Evolutionary conservation across 495 filamentous ascomycete genomes (phyloP).

Genomic region (Penicillium pancosmium): DNA sequence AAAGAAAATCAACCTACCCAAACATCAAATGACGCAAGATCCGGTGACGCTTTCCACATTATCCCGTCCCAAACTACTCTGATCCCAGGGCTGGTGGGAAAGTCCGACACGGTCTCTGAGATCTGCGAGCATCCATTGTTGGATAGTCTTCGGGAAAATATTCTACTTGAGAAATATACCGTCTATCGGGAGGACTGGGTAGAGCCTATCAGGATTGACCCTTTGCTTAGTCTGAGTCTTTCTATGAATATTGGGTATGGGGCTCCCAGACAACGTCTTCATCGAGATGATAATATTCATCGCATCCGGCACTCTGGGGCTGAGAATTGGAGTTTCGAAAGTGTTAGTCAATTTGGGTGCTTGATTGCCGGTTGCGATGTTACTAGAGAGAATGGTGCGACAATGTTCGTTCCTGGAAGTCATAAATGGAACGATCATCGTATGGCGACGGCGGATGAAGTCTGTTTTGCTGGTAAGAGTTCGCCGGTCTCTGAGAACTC

Average conservation of each 20-base stretch:
- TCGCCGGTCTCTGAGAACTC: neutral
- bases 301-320: neutral
- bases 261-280: constrained; percentile 2
- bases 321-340: neutral
- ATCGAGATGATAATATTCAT: constrained; percentile 5
- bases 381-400: constrained; percentile 2
- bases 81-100: neutral
- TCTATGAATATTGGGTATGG: constrained; percentile 5
- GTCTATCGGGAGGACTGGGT: constrained; percentile 1
- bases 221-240: constrained; percentile 3
- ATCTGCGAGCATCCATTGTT: constrained; percentile 4
- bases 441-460: neutral
- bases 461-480: constrained; percentile 3
- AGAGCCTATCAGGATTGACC: neutral
- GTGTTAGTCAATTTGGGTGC: constrained; percentile 3
- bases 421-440: constrained; percentile 4
- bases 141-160: constrained; percentile 2
- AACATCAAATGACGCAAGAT: neutral
- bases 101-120: neutral
- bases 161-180: neutral
- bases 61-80: neutral
- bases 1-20: neutral
- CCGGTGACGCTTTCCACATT: neutral
- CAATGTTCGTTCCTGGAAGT: constrained; percentile 2
- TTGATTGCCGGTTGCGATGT: constrained; percentile 3